Evolutionary conservation across 805 yeast species (phyloP).

Genomic region (Zygotorulaspora sp.): DNA sequence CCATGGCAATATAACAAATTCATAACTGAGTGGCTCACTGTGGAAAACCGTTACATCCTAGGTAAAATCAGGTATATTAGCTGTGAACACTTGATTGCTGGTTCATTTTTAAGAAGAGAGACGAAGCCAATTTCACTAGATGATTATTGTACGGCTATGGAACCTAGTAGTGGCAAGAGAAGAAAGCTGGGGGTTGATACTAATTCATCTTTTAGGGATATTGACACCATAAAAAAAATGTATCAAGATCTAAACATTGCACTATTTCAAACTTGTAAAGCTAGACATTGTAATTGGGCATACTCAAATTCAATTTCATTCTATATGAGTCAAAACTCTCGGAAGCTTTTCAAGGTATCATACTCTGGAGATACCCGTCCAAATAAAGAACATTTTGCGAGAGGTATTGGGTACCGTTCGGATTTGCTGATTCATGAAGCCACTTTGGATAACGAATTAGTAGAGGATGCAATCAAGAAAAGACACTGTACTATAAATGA

Average conservation of each 20-base stretch:
- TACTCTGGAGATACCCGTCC: constrained; percentile 97
- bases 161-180: constrained; percentile 15
- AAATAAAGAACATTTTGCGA: constrained; percentile 50
- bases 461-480: constrained; percentile 74
- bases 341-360: constrained; percentile 57
- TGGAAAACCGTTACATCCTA: constrained; percentile 43
- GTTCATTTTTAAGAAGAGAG: constrained; percentile 33
- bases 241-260: constrained; percentile 42
- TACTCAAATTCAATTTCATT: constrained; percentile 61
- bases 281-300: constrained; percentile 80
- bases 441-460: constrained; percentile 74
- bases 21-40: constrained; percentile 59
- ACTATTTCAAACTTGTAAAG: constrained; percentile 58
- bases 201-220: constrained; percentile 27
- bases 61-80: constrained; percentile 48
- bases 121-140: constrained; percentile 30
- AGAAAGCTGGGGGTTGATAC: constrained; percentile 27
- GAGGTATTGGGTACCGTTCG: constrained; percentile 55
- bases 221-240: constrained; percentile 34
- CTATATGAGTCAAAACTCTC: constrained; percentile 24
- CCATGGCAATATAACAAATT: constrained; percentile 75
- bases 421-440: constrained; percentile 90
- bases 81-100: constrained; percentile 53
- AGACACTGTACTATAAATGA: constrained; percentile 86
- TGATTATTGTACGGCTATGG: constrained; percentile 14